Evolutionary conservation across 805 yeast species (phyloP).

Genomic region (Metschnikowia peoriensis): DNA sequence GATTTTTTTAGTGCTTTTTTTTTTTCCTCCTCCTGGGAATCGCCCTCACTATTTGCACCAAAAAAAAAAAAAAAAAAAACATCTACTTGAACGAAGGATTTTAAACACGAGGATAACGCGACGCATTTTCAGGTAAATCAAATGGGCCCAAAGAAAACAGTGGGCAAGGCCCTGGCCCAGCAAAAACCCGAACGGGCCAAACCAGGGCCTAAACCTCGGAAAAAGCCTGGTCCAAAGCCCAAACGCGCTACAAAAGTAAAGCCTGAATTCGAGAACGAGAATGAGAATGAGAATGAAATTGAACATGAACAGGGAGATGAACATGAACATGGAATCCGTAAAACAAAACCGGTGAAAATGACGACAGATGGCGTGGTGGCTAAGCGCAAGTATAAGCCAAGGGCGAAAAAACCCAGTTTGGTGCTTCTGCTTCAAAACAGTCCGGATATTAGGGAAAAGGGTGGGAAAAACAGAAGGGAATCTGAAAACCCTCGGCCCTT

Average conservation of each 20-base stretch:
- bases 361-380: neutral
- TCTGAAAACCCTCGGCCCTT: neutral
- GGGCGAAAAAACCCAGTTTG: constrained; percentile 5
- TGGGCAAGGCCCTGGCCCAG: constrained; percentile 5
- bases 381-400: neutral
- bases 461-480: neutral
- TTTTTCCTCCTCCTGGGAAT: no score
- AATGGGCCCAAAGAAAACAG: constrained; percentile 8
- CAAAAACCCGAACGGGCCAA: neutral
- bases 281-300: no score
- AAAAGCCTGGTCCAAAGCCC: neutral
- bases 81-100: neutral
- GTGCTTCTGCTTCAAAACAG: constrained; percentile 10
- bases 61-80: neutral
- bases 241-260: no score
- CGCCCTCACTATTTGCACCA: no score
- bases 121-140: constrained; percentile 1
- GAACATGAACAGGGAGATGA: no score
- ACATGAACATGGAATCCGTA: neutral
- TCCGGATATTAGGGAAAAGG: constrained; percentile 7
- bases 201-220: neutral
- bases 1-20: no score
- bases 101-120: neutral
- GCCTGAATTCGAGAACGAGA: no score
- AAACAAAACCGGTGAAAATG: neutral